phyloP scores from a whole-genome alignment of 148 eudicot genomes.

The Tetragonia tetragonoides region DNA sequence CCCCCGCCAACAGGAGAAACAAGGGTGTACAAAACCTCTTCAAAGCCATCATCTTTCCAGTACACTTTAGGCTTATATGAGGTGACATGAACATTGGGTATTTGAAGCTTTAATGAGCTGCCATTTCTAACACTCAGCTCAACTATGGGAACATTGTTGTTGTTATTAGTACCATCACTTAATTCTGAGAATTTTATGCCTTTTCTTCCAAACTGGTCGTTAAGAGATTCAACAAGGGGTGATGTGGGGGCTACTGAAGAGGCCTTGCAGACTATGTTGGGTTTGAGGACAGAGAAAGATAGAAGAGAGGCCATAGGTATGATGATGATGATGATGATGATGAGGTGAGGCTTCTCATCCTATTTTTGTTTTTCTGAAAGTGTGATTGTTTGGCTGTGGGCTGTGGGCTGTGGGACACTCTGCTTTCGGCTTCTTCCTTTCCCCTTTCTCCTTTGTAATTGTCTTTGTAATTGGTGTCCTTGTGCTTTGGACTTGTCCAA shows the following conservation, averaged over 20 bases:
- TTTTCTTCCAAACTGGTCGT: constrained; percentile 74
- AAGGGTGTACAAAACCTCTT: constrained; percentile 72
- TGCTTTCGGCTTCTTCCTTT: constrained; percentile 16
- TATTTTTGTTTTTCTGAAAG: constrained; percentile 7
- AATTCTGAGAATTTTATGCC: constrained; percentile 64
- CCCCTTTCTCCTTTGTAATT: neutral
- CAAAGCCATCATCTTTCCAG: constrained; percentile 86
- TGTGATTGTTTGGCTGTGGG: neutral
- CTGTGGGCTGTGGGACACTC: constrained; percentile 15
- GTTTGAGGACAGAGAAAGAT: constrained; percentile 56
- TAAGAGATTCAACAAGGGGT: constrained; percentile 45
- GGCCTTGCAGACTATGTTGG: constrained; percentile 39
- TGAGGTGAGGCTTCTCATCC: constrained; percentile 32
- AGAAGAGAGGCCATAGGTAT: constrained; percentile 65
- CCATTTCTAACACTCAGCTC: constrained; percentile 87
- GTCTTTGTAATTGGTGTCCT: neutral
- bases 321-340: constrained; percentile 18
- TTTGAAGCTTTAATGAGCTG: constrained; percentile 64
- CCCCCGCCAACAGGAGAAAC: constrained; percentile 15
- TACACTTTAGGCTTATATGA: constrained; percentile 90
- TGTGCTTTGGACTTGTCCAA: too few relatives aligned
- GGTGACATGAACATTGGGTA: constrained; percentile 64
- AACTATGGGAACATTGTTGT: constrained; percentile 32
- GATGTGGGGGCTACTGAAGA: constrained; percentile 27
- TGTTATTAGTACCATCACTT: neutral